Evolutionary conservation across 192 early-diverging fungal species (phyloP), one percentile per base, ranked within the genome.

Genomic region (Rhizophagus prolifer): DNA sequence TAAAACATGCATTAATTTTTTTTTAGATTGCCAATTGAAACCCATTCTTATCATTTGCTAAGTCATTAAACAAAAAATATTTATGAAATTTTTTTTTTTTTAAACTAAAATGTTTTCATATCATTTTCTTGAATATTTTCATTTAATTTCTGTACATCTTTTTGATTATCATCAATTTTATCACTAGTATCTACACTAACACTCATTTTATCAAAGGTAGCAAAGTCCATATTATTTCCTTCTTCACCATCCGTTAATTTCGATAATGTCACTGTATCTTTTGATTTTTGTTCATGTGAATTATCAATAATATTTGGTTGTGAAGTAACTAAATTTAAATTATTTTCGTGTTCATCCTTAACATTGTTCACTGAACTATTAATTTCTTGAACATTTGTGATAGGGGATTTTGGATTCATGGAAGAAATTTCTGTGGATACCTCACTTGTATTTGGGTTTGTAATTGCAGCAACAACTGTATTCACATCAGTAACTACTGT

Each of bases 141-240:
- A 14, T 25, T 63, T 28, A 14, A 10, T 28, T 63, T 63, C 13
- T 63, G 61, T 25, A 14, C 61, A 63, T 63, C 61, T 6, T 63
- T 63, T 26, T 30, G 28, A 28, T 78, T 31, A 41, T 26, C 60
- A 4, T 79, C 72, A 23, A 38, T 68, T 4, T 60, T 80, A 0
- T 80, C 75, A 19, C 41, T 68, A 12, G 70, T 80, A 0, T 83
- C 76, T 9, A 74, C 74, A 21, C 72, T 65, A 28, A 71, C 44
- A 23, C 47, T 36, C 46, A 71, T 71, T 71, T 71, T 71, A 58
- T 71, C 69, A 71, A 46, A 70, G 38, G 68, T 70, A 44, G 31
- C 31, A 70, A 71, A 71, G 69, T 71, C 8, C 69, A 13, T 71
- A 28, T 5, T 23, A 58, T 54, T 44, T 28, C 12, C 38, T 50